These are phyloP conservation scores for Colletotrichum orchidophilum DNA, from an alignment of 2,329 filamentous ascomycete species.

Conservation along the genomic window DNA sequence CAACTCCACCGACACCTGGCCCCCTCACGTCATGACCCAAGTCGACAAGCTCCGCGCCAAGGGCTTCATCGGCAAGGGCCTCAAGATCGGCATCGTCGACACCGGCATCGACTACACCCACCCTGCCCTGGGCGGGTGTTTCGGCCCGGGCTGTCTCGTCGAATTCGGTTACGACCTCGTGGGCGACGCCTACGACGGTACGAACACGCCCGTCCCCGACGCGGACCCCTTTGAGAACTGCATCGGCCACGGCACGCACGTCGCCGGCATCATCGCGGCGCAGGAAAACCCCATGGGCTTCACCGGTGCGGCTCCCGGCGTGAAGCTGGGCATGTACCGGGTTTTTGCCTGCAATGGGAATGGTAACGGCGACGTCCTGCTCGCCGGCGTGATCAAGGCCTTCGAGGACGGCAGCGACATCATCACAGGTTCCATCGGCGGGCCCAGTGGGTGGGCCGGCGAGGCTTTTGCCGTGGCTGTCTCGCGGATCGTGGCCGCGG, in stretches of 20 bases:
- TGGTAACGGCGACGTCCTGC: constrained; percentile 47
- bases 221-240: constrained; percentile 50
- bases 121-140: constrained; percentile 57
- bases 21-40: constrained; percentile 66
- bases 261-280: constrained; percentile 56
- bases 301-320: constrained; percentile 50
- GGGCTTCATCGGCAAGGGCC: constrained; percentile 58
- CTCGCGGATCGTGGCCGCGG: constrained; percentile 61
- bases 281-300: constrained; percentile 47
- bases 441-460: constrained; percentile 60
- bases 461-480: constrained; percentile 60
- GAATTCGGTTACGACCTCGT: constrained; percentile 54
- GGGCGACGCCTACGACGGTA: constrained; percentile 46
- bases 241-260: constrained; percentile 54
- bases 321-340: constrained; percentile 49
- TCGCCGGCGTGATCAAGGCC: constrained; percentile 50
- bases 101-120: constrained; percentile 56
- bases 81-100: constrained; percentile 64
- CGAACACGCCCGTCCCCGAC: constrained; percentile 44
- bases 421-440: constrained; percentile 64
- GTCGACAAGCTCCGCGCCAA: constrained; percentile 60
- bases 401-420: constrained; percentile 56
- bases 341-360: constrained; percentile 46
- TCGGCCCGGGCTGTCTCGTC: constrained; percentile 56
- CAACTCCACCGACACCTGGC: constrained; percentile 47